A percentile compares a stretch with the other conserved stretches of the same genome.
phyloP scores from a whole-genome alignment of 2,329 filamentous ascomycete genomes.

The Cytospora leucostoma region DNA sequence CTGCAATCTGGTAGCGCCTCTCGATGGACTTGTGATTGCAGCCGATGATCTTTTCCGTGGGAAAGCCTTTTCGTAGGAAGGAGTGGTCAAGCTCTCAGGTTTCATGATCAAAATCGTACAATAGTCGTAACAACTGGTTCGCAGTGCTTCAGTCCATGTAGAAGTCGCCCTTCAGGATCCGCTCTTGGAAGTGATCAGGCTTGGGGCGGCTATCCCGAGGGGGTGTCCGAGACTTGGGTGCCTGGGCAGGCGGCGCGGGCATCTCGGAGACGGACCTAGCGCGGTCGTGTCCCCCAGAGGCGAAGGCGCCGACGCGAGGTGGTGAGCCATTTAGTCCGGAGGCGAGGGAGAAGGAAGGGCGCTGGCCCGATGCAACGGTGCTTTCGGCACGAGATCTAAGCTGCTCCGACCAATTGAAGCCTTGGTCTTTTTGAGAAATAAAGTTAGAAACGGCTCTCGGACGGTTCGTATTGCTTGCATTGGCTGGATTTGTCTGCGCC shows the following conservation, averaged over 20 bases:
- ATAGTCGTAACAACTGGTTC: constrained; percentile 3
- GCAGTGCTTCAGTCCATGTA: constrained; percentile 79
- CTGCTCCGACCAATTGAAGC: constrained; percentile 97
- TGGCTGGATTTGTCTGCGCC: constrained; percentile 41
- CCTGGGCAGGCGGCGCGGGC: constrained; percentile 57
- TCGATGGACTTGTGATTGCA: not conserved
- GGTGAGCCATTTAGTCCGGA: constrained; percentile 46
- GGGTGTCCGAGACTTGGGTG: constrained; percentile 48
- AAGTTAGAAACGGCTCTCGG: constrained; percentile 66
- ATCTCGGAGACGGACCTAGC: constrained; percentile 70
- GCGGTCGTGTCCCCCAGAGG: constrained; percentile 56
- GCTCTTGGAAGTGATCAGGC: constrained; percentile 93
- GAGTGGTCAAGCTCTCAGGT: not conserved
- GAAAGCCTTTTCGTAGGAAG: not conserved
- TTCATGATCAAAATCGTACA: not conserved
- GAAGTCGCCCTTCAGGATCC: constrained; percentile 96
- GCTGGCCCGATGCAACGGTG: constrained; percentile 57
- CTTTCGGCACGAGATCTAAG: constrained; percentile 89
- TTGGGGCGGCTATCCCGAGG: constrained; percentile 56
- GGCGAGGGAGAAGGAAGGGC: constrained; percentile 61
- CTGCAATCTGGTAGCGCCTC: not conserved
- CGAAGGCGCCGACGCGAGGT: constrained; percentile 38
- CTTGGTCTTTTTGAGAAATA: constrained; percentile 73
- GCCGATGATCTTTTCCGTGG: not conserved
- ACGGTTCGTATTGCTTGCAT: constrained; percentile 62